Evolutionary conservation across 2,329 filamentous ascomycete genomes (phyloP), one percentile per base, ranked within the genome.

Genomic region (Colletotrichum liriopes): DNA sequence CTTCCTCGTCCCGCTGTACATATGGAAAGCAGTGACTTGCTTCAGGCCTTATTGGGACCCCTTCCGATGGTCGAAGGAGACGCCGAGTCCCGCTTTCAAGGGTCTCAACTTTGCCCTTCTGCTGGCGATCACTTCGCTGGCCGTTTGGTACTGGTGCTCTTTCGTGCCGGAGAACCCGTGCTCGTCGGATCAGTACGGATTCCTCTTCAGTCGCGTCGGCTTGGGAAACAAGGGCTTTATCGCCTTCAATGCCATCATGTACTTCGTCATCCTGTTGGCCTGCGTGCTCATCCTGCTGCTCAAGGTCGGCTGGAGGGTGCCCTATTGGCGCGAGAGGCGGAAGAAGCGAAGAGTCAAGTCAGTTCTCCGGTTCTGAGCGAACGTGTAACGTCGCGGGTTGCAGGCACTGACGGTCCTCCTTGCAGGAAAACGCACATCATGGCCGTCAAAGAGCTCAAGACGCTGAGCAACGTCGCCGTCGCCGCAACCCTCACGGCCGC

Each of bases 1-100:
- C 2, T 79, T 81, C 49, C 66, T 79, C 5, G 76, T 82, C 11
- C 81, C 82, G 3, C 71, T 82, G 6, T 78, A 80, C 52, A 49
- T 78, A n/a, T 82, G 80, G 81, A 79, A 78, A 32, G 61, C 75
- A 1, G 45, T 81, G 29, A 80, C 79, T 2, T 76, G 79, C 32
- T 82, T 78, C 72, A 76, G 77, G 47, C 68, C 76, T 26, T 75
- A 76, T 35, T 78, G 79, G 74, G 77, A 82, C 29, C 81, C 81
- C 9, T 76, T 80, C 6, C 59, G 74, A 0, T 76, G 77, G 66
- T 76, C 79, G 23, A 72, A 73, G 4, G 81, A 82, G 63, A 45
- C 54, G 1, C 75, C 76, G 8, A 75, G 77, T 0, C 73, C 76
- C 0, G 74, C 79, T 3, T 80, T 78, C 52, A 75, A 77, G 26